These are phyloP conservation scores for Fraxinus sp. DNA, from an alignment of 305 asterid species.

Conservation along the genomic window DNA sequence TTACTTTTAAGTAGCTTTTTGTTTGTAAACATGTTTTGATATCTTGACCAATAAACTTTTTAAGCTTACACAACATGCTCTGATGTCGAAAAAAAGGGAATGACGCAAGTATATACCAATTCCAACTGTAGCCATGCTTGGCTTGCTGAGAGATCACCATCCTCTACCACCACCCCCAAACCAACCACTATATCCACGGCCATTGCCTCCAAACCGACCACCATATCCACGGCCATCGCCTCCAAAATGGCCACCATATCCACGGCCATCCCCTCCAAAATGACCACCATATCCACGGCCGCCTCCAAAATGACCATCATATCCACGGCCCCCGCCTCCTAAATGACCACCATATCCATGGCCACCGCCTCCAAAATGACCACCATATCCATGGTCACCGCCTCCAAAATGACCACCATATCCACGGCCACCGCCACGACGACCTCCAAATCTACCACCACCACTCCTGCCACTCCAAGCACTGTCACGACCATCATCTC, in stretches of 20 bases:
- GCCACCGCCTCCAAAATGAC: constrained; percentile 33
- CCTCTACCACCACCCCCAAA: constrained; percentile 31
- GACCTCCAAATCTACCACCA: constrained; percentile 36
- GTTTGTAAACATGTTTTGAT: not conserved
- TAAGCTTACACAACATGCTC: not conserved
- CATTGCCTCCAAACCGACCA: constrained; percentile 20
- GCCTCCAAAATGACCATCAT: constrained; percentile 34
- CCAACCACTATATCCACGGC: constrained; percentile 13
- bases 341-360: constrained; percentile 22
- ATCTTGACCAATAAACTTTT: not conserved
- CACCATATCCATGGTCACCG: constrained; percentile 33
- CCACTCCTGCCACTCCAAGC: constrained; percentile 36
- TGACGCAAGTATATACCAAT: constrained; percentile 20
- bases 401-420: constrained; percentile 33
- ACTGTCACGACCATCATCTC: constrained; percentile 33
- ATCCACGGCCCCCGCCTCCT: not conserved
- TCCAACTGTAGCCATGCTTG: constrained; percentile 31
- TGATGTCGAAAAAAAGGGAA: not conserved
- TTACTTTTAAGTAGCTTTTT: not conserved
- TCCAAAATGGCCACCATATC: constrained; percentile 24
- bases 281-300: constrained; percentile 30
- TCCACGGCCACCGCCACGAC: constrained; percentile 29
- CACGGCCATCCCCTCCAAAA: constrained; percentile 22
- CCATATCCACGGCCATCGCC: constrained; percentile 36
- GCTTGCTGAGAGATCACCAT: constrained; percentile 29